These are phyloP conservation scores for Hippophae tibetana DNA, from an alignment of 306 rosid species.

Conservation along the genomic window DNA sequence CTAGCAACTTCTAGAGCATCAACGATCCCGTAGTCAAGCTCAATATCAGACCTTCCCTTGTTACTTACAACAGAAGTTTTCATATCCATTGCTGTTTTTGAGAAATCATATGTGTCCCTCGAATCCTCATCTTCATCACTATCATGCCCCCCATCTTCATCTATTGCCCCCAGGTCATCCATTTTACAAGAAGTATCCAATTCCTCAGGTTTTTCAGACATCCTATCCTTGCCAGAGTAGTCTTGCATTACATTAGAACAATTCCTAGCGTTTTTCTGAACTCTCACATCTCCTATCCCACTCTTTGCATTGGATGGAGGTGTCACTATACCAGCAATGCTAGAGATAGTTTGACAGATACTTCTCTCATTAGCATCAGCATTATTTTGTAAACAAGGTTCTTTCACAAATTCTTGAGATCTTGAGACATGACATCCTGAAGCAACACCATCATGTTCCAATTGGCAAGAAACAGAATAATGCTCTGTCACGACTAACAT, in stretches of 20 bases:
- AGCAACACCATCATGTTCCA: slow-evolving; percentile 30
- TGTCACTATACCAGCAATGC: slow-evolving; percentile 18
- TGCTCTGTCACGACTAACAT: slow-evolving; percentile 30
- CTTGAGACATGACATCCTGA: slow-evolving; percentile 32
- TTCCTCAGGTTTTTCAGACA: slow-evolving; percentile 34
- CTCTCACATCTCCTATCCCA: slow-evolving; percentile 33
- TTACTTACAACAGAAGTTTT: slow-evolving; percentile 19
- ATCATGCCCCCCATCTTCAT: slow-evolving; percentile 24
- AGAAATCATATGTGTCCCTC: slow-evolving; percentile 14
- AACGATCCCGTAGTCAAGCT: slow-evolving; percentile 39
- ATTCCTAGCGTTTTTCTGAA: slow-evolving; percentile 28
- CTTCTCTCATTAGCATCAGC: slow-evolving; percentile 30
- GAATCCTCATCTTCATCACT: slow-evolving; percentile 27
- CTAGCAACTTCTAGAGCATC: slow-evolving; percentile 56
- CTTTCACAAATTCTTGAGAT: slow-evolving; percentile 24
- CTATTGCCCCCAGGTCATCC: slow-evolving; percentile 15
- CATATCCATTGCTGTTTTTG: slow-evolving; percentile 22
- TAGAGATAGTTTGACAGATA: slow-evolving; percentile 14
- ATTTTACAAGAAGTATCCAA: slow-evolving; percentile 26
- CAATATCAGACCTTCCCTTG: slow-evolving; percentile 36
- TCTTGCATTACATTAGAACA: slow-evolving; percentile 35
- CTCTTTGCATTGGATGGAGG: slow-evolving; percentile 42
- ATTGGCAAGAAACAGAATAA: slow-evolving; percentile 20
- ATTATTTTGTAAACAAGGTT: slow-evolving; percentile 29
- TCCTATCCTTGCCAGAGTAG: slow-evolving; percentile 28